Evolutionary conservation across 1,284 basidiomycete species (phyloP).

Genomic region (Ustilago trichophora): DNA sequence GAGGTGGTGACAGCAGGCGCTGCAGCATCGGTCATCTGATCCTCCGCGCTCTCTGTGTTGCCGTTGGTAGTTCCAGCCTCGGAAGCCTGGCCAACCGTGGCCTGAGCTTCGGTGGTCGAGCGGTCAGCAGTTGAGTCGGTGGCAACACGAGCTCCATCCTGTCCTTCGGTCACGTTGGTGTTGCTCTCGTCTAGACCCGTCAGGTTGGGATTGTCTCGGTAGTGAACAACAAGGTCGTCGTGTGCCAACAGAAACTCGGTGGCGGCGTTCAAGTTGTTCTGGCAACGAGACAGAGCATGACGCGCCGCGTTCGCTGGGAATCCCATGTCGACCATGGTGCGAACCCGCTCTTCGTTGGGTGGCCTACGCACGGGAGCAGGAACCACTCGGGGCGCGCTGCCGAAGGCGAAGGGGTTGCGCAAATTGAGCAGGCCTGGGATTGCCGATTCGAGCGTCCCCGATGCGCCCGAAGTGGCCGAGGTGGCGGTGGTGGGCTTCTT

Average conservation of each 20-base stretch:
- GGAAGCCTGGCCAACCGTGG: constrained; percentile 52
- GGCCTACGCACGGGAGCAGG: constrained; percentile 24
- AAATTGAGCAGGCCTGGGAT: constrained; percentile 25
- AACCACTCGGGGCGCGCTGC: constrained; percentile 30
- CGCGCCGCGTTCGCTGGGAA: constrained; percentile 87
- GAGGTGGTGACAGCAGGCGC: constrained; percentile 30
- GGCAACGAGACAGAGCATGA: constrained; percentile 80
- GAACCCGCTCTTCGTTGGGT: constrained; percentile 71
- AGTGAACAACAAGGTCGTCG: constrained; percentile 51
- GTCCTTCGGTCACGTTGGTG: not conserved
- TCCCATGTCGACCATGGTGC: constrained; percentile 93
- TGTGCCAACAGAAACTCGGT: constrained; percentile 82
- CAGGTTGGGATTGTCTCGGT: constrained; percentile 37
- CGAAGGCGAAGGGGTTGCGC: constrained; percentile 36
- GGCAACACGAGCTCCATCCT: constrained; percentile 5
- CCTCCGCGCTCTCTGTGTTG: constrained; percentile 28
- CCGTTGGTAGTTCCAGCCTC: constrained; percentile 18
- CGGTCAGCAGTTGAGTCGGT: constrained; percentile 4
- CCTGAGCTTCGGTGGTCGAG: constrained; percentile 65
- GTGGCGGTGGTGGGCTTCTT: constrained; percentile 21
- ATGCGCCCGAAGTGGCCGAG: constrained; percentile 3
- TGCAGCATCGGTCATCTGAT: constrained; percentile 43
- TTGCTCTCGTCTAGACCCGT: constrained; percentile 26
- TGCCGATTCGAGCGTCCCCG: constrained; percentile 10
- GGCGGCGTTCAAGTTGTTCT: constrained; percentile 88